Base-by-base conservation (phyloP, 1,284 basidiomycete genomes). In the Tremellales sp. region DNA sequence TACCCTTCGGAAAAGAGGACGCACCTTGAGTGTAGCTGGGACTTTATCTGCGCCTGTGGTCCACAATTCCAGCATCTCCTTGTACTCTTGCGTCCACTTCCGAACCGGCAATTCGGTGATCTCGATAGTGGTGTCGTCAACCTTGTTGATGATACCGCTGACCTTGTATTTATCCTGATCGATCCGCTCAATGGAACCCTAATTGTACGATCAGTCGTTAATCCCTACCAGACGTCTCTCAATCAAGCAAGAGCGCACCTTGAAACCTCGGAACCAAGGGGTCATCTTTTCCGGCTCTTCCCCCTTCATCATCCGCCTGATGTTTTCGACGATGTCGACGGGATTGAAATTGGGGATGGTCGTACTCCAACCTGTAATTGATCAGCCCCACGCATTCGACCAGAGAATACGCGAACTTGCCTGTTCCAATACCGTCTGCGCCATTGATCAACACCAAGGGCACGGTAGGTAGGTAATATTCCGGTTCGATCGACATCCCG, bases 221-320 rank as follows among this genome's bases (percentile, higher is more conserved):
- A 36, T 22, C 19, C 3, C 12, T n/a, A 21, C 34, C 24, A 27
- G 31, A 4, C 5, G 29, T 28, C 13, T n/a, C 32, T 19, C 25
- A 19, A n/a, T 8, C 25, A 26, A 42, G n/a, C n/a, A n/a, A n/a
- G 27, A 22, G 58, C 70, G 37, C 41, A 74, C 76, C 50, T 66
- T 74, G 71, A 93, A 98, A 25, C 94, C 95, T 43, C 92, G 83
- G 85, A 89, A 98, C 95, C 95, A 99, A 0, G 95, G 95, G 18
- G 80, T 76, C 87, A 99, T 97, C 0, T 83, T 79, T 12, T 84
- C 80, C 50, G 85, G 66, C 57, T 92, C 88, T 72, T 97, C 87
- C 33, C 83, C 86, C 0, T 79, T 78, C 88, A 98, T 93, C 57
- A 94, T 74, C 5, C 88, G 80, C 10, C 85, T 83, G 40, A 99